Conservation (phyloP, 495 filamentous ascomycete species). For the Penicillium macrosclerotiorum region DNA sequence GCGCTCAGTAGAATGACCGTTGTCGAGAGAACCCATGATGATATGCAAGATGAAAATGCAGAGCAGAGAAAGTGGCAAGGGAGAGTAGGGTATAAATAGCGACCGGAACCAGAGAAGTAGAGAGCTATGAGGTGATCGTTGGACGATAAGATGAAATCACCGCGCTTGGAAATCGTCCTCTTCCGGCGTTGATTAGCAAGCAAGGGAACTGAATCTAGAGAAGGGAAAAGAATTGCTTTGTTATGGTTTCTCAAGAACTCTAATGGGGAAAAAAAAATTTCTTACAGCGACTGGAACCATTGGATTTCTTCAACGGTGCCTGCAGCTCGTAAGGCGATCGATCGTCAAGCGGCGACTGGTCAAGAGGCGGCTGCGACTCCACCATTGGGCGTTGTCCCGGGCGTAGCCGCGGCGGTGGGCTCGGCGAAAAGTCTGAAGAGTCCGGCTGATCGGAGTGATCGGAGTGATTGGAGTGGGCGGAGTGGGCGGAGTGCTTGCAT, state of each 20-base stretch:
- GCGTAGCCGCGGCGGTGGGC: conserved; percentile 7
- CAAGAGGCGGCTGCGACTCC: conserved; percentile 9
- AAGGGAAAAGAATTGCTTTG: conserved; percentile 8
- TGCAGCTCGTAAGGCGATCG: conserved; percentile 13
- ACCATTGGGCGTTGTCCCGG: conserved; percentile 15
- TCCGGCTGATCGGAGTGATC: conserved; percentile 25
- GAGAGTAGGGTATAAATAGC: too few relatives aligned
- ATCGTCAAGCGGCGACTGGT: conserved; percentile 18
- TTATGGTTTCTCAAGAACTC: not conserved
- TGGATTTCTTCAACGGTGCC: conserved; percentile 21
- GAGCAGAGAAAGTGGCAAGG: not conserved
- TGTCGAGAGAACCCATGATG: conserved; percentile 30
- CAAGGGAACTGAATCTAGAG: conserved; percentile 6
- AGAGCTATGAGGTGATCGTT: conserved; percentile 15
- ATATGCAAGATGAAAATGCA: conserved; percentile 6
- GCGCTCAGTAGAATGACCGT: conserved; percentile 39
- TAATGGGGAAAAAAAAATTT: too few relatives aligned
- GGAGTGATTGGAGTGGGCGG: too few relatives aligned
- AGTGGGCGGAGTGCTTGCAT: not conserved
- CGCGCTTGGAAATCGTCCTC: conserved; percentile 10
- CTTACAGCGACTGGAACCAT: not conserved
- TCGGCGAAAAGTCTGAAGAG: conserved; percentile 18
- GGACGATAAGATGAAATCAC: conserved; percentile 23
- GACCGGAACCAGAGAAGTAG: too few relatives aligned
- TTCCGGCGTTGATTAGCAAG: conserved; percentile 18